A percentile compares a stretch with the other conserved stretches of the same genome.
phyloP scores from a whole-genome alignment of 2,329 filamentous ascomycete genomes.

The Blumeria hordei region DNA sequence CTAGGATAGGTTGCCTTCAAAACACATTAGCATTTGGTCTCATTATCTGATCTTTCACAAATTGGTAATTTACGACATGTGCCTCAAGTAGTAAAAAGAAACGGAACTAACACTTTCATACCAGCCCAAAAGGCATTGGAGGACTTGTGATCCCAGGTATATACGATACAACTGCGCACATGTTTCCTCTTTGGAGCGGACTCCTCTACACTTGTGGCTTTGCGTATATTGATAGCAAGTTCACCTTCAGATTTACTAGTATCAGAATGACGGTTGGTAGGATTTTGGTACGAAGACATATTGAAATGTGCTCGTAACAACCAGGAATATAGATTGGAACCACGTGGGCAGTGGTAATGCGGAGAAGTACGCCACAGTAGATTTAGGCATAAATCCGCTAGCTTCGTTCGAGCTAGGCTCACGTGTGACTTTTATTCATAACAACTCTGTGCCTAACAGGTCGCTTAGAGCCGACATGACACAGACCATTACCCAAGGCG shows the following conservation, averaged over 20 bases:
- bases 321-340: too few species aligned
- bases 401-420: too few species aligned
- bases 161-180: slow-evolving; percentile 93
- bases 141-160: slow-evolving; percentile 97
- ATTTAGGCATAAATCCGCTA: too few species aligned
- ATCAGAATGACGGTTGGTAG: slow-evolving; percentile 14
- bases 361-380: too few species aligned
- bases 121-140: slow-evolving; percentile 89
- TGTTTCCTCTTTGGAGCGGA: slow-evolving; percentile 61
- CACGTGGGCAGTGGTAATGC: too few species aligned
- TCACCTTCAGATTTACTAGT: slow-evolving; percentile 33
- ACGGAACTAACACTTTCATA: slow-evolving; percentile 69
- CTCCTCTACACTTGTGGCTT: slow-evolving; percentile 44
- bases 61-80: slow-evolving; percentile 4
- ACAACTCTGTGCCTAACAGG: too few species aligned
- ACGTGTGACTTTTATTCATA: too few species aligned
- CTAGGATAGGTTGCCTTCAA: slow-evolving; percentile 74
- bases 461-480: too few species aligned
- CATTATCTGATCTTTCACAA: neutral
- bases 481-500: too few species aligned
- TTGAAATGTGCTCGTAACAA: slow-evolving; percentile 2
- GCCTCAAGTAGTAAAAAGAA: too few species aligned
- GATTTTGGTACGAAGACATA: slow-evolving; percentile 12
- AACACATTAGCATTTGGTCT: neutral
- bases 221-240: slow-evolving; percentile 44